Conservation (phyloP, 1,139 yeast species). For the Hyphopichia buzzinii region DNA sequence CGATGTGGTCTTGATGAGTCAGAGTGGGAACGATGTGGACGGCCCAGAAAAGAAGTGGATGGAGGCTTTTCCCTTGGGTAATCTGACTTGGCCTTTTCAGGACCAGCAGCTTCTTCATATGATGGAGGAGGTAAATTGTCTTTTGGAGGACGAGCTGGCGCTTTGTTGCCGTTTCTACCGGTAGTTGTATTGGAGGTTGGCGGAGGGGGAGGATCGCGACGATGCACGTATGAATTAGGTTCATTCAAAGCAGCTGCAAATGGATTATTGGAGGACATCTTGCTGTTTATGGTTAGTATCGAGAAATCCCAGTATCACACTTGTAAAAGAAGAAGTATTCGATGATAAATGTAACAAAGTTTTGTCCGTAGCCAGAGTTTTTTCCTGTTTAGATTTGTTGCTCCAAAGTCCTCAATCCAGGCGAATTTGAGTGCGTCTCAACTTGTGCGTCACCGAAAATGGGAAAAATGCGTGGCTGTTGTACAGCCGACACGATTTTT, state of each 20-base stretch:
- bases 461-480: neutral
- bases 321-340: neutral
- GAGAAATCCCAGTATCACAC: neutral
- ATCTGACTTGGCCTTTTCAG: slow-evolving; percentile 36
- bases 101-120: slow-evolving; percentile 69
- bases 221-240: slow-evolving; percentile 33
- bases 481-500: too few relatives aligned
- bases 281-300: slow-evolving; percentile 15
- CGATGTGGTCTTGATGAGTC: slow-evolving; percentile 17
- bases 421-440: neutral
- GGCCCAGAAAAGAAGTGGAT: slow-evolving; percentile 13
- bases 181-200: slow-evolving; percentile 13
- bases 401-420: neutral
- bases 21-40: slow-evolving; percentile 14
- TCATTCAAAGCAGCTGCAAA: slow-evolving; percentile 49
- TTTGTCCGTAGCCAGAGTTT: neutral
- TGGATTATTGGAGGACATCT: slow-evolving; percentile 56
- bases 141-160: slow-evolving; percentile 35
- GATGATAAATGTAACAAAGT: neutral
- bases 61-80: slow-evolving; percentile 53
- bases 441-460: neutral
- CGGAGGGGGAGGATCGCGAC: slow-evolving; percentile 34
- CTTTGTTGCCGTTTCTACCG: slow-evolving; percentile 19
- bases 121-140: slow-evolving; percentile 50
- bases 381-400: neutral